These are phyloP conservation scores for Trichophaea hybrida DNA, from an alignment of 2,329 filamentous ascomycete species.

Conservation along the genomic window DNA sequence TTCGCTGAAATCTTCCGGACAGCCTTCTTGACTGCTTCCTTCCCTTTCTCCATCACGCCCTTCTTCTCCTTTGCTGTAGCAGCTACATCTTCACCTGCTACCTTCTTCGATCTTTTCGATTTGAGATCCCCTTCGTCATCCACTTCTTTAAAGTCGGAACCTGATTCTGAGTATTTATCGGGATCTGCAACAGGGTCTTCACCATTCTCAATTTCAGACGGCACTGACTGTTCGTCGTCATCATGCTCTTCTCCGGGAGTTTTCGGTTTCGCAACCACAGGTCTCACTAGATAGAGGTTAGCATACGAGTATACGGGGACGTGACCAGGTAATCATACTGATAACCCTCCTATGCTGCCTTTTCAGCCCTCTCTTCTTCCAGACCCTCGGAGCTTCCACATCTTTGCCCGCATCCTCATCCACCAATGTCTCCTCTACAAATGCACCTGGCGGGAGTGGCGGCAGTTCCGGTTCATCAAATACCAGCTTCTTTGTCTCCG, in stretches of 20 bases:
- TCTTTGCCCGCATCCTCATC: constrained; percentile 16
- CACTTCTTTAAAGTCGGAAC: constrained; percentile 31
- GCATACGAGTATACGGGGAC: constrained; percentile 21
- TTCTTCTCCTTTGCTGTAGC: constrained; percentile 24
- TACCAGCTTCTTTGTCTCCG: constrained; percentile 7
- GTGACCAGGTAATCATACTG: constrained; percentile 37
- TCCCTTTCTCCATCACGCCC: constrained; percentile 32
- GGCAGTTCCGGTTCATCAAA: constrained; percentile 1
- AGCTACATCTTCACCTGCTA: constrained; percentile 18
- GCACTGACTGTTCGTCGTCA: constrained; percentile 29
- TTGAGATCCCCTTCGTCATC: constrained; percentile 29
- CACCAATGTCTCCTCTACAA: constrained; percentile 9
- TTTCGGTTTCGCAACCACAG: constrained; percentile 24
- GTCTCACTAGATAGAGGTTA: constrained; percentile 30
- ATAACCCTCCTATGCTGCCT: constrained; percentile 56
- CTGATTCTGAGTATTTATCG: constrained; percentile 31
- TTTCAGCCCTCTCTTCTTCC: constrained; percentile 76
- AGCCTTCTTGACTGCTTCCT: constrained; percentile 9
- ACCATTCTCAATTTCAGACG: constrained; percentile 29
- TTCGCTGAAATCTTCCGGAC: constrained; percentile 47
- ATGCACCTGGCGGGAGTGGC: constrained; percentile 13
- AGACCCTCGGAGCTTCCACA: constrained; percentile 36
- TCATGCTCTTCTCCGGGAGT: constrained; percentile 10
- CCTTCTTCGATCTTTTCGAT: constrained; percentile 22
- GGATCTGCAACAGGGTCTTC: constrained; percentile 29